Conservation (phyloP, 306 rosid genomes). For the Quercus robur region DNA sequence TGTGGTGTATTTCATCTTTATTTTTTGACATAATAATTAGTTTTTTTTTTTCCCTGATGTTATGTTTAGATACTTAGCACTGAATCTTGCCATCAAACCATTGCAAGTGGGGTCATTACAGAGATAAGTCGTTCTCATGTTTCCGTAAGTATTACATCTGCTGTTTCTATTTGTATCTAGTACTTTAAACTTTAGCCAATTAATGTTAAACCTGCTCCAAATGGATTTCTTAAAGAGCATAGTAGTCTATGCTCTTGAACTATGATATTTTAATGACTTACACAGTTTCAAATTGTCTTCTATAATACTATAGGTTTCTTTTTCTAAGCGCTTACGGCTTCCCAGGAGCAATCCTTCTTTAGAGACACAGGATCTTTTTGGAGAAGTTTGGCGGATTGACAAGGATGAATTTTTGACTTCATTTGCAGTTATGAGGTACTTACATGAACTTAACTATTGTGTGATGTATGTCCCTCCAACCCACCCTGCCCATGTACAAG, state of each 20-base stretch:
- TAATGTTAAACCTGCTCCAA: neutral
- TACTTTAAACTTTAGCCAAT: neutral
- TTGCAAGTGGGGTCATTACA: conserved; percentile 75
- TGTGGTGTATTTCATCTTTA: conserved; percentile 11
- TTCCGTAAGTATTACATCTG: conserved; percentile 55
- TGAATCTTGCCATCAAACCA: conserved; percentile 51
- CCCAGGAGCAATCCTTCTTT: conserved; percentile 61
- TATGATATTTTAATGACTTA: conserved; percentile 3
- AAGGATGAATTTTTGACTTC: conserved; percentile 76
- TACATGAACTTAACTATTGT: conserved; percentile 4
- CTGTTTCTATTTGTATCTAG: conserved; percentile 12
- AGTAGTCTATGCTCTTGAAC: conserved; percentile 11
- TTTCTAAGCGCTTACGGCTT: conserved; percentile 68
- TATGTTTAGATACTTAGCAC: conserved; percentile 67
- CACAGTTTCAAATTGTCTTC: conserved; percentile 11
- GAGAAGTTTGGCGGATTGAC: conserved; percentile 82
- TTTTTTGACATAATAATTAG: conserved; percentile 2
- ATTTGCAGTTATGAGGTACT: conserved; percentile 83
- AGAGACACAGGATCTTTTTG: conserved; percentile 50
- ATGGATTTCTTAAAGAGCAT: neutral
- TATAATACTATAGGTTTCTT: conserved; percentile 61
- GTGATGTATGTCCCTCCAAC: neutral
- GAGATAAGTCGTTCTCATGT: conserved; percentile 63
- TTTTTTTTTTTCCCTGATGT: conserved; percentile 6
- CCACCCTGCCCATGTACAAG: neutral